These are phyloP conservation scores for Capsaspora owczarzaki DNA, from an alignment of 78 protist species.

Conservation along the genomic window DNA sequence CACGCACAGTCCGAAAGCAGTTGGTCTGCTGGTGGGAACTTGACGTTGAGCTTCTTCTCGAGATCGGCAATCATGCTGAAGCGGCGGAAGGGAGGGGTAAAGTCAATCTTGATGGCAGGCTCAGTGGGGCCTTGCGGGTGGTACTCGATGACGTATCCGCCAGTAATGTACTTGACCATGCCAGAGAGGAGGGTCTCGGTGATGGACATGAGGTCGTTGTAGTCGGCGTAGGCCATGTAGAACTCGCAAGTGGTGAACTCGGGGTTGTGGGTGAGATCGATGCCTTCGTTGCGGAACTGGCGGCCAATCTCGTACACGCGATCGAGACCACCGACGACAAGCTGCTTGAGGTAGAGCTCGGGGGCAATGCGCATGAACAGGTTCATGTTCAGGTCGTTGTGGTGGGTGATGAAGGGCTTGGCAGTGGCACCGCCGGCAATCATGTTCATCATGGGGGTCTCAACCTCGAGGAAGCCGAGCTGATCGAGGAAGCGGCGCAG, in stretches of 20 bases:
- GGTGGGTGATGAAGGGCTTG: slow-evolving; percentile 97
- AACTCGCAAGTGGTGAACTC: slow-evolving; percentile 99
- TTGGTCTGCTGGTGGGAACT: slow-evolving; percentile 27
- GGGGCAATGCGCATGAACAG: slow-evolving; percentile 99
- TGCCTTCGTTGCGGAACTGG: slow-evolving; percentile 98
- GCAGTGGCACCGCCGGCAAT: slow-evolving; percentile 99
- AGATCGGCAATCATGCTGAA: slow-evolving; percentile 77
- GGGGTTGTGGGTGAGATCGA: slow-evolving; percentile 98
- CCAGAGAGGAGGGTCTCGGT: slow-evolving; percentile 80
- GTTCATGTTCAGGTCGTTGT: slow-evolving; percentile 90
- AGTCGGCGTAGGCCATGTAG: slow-evolving; percentile 99
- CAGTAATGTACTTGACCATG: slow-evolving; percentile 48
- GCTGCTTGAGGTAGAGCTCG: slow-evolving; percentile 97
- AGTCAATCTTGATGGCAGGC: slow-evolving; percentile 74
- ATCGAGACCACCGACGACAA: slow-evolving; percentile 98
- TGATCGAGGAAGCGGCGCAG: slow-evolving; percentile 74
- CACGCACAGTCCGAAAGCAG: slow-evolving; percentile 39
- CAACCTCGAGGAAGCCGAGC: slow-evolving; percentile 88
- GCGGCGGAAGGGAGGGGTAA: slow-evolving; percentile 94
- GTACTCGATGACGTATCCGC: slow-evolving; percentile 44
- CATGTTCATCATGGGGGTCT: slow-evolving; percentile 97
- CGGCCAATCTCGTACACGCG: slow-evolving; percentile 99
- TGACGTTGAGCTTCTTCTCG: slow-evolving; percentile 45
- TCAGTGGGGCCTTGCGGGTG: slow-evolving; percentile 12
- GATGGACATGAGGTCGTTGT: slow-evolving; percentile 90